These are phyloP conservation scores for Skeletonema tropicum DNA, from an alignment of 108 stramenopile genomes.

Conservation along the genomic window DNA sequence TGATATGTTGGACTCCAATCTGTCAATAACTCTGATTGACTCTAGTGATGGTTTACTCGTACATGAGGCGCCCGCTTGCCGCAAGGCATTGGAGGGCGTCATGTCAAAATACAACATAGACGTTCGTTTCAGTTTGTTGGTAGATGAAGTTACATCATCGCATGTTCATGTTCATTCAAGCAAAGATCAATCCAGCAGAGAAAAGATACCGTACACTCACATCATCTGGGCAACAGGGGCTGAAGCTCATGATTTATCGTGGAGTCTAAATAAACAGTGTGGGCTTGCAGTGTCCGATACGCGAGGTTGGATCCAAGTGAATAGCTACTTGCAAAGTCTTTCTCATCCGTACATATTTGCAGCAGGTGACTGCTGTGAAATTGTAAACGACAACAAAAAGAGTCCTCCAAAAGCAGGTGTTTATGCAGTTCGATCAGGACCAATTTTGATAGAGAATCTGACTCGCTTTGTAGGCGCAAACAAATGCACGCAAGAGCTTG, in stretches of 20 bases:
- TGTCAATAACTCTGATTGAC: slow-evolving; percentile 71
- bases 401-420: slow-evolving; percentile 88
- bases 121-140: slow-evolving; percentile 55
- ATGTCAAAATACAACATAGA: slow-evolving; percentile 64
- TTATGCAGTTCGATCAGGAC: slow-evolving; percentile 89
- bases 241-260: slow-evolving; percentile 63
- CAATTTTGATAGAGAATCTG: slow-evolving; percentile 80
- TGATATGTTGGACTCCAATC: slow-evolving; percentile 34
- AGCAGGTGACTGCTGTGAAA: slow-evolving; percentile 86
- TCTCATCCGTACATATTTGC: slow-evolving; percentile 86
- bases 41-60: slow-evolving; percentile 62
- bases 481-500: slow-evolving; percentile 20
- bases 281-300: slow-evolving; percentile 62
- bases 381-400: slow-evolving; percentile 29
- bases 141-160: slow-evolving; percentile 44
- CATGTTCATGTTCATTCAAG: slow-evolving; percentile 53
- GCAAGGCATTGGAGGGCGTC: slow-evolving; percentile 44
- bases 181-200: slow-evolving; percentile 28
- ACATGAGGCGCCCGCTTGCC: slow-evolving; percentile 56
- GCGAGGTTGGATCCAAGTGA: slow-evolving; percentile 85
- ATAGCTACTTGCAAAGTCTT: slow-evolving; percentile 71
- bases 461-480: slow-evolving; percentile 43
- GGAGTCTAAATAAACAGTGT: slow-evolving; percentile 41
- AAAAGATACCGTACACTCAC: slow-evolving; percentile 64
- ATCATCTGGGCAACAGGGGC: slow-evolving; percentile 91